These are phyloP conservation scores for Turnera subulata DNA, from an alignment of 345 rosid species.

Conservation along the genomic window DNA sequence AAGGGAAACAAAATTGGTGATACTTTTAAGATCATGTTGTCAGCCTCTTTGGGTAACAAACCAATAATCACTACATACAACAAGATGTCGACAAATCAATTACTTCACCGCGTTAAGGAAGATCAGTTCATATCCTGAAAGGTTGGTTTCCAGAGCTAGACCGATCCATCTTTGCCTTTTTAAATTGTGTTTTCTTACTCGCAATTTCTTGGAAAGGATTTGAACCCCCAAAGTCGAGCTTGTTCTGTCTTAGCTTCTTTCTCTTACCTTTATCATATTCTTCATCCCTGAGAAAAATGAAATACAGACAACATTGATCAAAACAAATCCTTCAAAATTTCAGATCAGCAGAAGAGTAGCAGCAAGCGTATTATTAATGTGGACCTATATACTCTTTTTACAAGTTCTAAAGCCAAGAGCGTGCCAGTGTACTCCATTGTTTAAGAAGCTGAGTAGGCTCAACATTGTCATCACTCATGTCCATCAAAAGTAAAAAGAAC, in stretches of 20 bases:
- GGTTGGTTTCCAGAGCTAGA: conserved; percentile 39
- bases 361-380: too few relatives aligned
- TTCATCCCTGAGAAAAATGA: conserved; percentile 58
- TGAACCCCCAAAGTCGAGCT: conserved; percentile 45
- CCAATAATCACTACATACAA: conserved; percentile 3
- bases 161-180: conserved; percentile 33
- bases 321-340: background rate
- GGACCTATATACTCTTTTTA: too few relatives aligned
- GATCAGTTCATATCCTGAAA: conserved; percentile 46
- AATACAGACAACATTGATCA: background rate
- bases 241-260: conserved; percentile 57
- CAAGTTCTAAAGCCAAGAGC: too few relatives aligned
- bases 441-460: too few relatives aligned
- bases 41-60: conserved; percentile 1
- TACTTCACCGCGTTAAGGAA: background rate
- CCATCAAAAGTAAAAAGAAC: too few relatives aligned
- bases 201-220: conserved; percentile 79
- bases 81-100: conserved; percentile 19
- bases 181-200: conserved; percentile 35
- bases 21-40: background rate
- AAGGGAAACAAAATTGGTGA: conserved; percentile 2
- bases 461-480: too few relatives aligned
- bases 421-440: too few relatives aligned
- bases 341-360: too few relatives aligned
- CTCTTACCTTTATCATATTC: conserved; percentile 93